Percentiles rank a stretch among this genome's conserved stretches.
Conservation (phyloP, 2,329 filamentous ascomycete species). For the Ceratocystis eucalypticola region DNA sequence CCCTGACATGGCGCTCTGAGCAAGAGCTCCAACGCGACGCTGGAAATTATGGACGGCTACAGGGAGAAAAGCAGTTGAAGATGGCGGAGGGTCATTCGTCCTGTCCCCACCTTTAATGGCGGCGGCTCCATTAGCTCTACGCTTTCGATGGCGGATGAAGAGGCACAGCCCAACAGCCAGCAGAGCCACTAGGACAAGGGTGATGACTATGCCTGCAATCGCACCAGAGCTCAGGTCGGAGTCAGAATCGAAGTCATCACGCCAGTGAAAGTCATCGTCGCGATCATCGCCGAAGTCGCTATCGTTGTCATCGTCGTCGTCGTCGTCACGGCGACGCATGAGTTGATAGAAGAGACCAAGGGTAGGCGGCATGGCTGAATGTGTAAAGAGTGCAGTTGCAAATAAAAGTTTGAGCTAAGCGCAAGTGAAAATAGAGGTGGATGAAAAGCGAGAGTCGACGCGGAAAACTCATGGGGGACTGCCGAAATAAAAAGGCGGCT, state of each 20-base stretch:
- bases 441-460: background rate
- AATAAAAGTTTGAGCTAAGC: background rate
- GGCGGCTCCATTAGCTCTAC: background rate
- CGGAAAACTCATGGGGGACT: background rate
- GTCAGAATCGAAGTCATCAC: background rate
- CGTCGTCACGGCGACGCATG: slow-evolving; percentile 5
- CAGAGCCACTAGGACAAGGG: slow-evolving; percentile 6
- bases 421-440: background rate
- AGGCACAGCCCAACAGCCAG: background rate
- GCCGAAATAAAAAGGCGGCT: background rate
- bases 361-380: background rate
- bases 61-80: background rate
- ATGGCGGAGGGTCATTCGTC: background rate
- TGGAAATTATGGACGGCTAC: background rate
- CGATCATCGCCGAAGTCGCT: background rate
- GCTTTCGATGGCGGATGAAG: slow-evolving; percentile 1
- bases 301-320: slow-evolving; percentile 1
- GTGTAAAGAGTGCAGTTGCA: background rate
- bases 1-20: background rate
- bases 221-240: background rate
- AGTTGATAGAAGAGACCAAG: background rate
- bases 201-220: slow-evolving; percentile 10
- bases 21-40: background rate
- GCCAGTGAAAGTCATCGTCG: background rate
- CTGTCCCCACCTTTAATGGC: background rate